A percentile compares a stretch with the other conserved stretches of the same genome.
These are phyloP conservation scores for Ogataea trehalophila DNA, from an alignment of 805 yeast species.

Conservation along the genomic window DNA sequence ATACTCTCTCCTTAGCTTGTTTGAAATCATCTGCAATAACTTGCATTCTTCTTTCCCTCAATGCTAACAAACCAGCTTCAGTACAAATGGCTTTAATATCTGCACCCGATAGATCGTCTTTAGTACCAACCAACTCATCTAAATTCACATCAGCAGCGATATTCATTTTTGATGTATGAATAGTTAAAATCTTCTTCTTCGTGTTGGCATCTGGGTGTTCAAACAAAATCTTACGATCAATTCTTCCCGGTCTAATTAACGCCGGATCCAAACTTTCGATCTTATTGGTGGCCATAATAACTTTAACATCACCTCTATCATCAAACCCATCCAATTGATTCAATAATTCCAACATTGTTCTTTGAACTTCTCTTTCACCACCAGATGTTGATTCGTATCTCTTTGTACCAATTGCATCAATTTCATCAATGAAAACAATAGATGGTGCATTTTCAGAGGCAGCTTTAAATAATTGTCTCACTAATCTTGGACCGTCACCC, in stretches of 20 bases:
- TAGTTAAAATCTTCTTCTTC: conserved; percentile 85
- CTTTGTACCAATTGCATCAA: conserved; percentile 98
- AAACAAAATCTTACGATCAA: conserved; percentile 90
- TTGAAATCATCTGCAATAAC: conserved; percentile 92
- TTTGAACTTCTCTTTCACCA: conserved; percentile 95
- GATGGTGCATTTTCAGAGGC: conserved; percentile 98
- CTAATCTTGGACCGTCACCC: conserved; percentile 96
- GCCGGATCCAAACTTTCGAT: conserved; percentile 95
- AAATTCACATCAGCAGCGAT: conserved; percentile 82
- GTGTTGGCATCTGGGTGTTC: conserved; percentile 94
- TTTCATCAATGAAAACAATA: conserved; percentile 97
- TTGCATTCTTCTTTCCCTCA: conserved; percentile 96
- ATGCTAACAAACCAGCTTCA: conserved; percentile 92
- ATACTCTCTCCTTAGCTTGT: conserved; percentile 88
- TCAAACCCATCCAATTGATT: conserved; percentile 97
- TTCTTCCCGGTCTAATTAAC: conserved; percentile 93
- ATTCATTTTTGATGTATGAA: conserved; percentile 92
- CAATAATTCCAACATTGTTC: conserved; percentile 94
- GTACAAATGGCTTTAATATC: conserved; percentile 97
- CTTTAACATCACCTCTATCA: conserved; percentile 95
- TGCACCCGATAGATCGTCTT: conserved; percentile 95
- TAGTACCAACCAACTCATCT: conserved; percentile 81
- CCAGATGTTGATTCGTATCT: conserved; percentile 90
- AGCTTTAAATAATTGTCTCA: conserved; percentile 90
- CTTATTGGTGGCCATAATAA: conserved; percentile 96